These are phyloP conservation scores for Artemisia annua DNA, from an alignment of 129 eudicot species.

Conservation along the genomic window DNA sequence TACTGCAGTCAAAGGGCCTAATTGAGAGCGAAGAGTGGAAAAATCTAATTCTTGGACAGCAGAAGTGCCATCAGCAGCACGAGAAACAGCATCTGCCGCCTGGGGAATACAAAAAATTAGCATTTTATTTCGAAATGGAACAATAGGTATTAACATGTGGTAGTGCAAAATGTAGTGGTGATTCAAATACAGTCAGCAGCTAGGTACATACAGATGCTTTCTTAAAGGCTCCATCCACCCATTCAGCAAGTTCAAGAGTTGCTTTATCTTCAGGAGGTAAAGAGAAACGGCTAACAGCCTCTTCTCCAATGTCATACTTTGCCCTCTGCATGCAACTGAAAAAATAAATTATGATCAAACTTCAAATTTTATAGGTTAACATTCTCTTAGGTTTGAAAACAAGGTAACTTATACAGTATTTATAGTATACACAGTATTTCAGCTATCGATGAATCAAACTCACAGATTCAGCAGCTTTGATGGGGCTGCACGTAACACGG, in stretches of 20 bases:
- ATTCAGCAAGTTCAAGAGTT: conserved; percentile 85
- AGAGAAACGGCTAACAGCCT: conserved; percentile 91
- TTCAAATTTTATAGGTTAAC: no score
- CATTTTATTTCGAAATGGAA: background rate
- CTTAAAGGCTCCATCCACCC: conserved; percentile 95
- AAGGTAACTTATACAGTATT: background rate
- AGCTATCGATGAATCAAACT: conserved; percentile 32
- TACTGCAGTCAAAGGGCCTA: conserved; percentile 90
- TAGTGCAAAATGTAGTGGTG: background rate
- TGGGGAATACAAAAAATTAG: conserved; percentile 27
- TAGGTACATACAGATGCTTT: conserved; percentile 80
- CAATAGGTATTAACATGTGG: background rate
- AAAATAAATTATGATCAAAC: conserved; percentile 30
- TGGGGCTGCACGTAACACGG: conserved; percentile 97
- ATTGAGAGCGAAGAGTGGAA: conserved; percentile 73
- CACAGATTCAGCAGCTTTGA: conserved; percentile 92
- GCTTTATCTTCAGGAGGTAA: conserved; percentile 98
- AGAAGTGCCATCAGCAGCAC: conserved; percentile 87
- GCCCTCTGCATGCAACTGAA: conserved; percentile 98
- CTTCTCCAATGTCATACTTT: conserved; percentile 92
- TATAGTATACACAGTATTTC: conserved; percentile 13
- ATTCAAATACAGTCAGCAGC: conserved; percentile 24
- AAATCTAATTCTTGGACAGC: conserved; percentile 77
- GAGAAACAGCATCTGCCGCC: conserved; percentile 98
- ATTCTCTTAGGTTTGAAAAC: no score